Conservation (phyloP, 345 rosid species). For the Eutrema japonicum region DNA sequence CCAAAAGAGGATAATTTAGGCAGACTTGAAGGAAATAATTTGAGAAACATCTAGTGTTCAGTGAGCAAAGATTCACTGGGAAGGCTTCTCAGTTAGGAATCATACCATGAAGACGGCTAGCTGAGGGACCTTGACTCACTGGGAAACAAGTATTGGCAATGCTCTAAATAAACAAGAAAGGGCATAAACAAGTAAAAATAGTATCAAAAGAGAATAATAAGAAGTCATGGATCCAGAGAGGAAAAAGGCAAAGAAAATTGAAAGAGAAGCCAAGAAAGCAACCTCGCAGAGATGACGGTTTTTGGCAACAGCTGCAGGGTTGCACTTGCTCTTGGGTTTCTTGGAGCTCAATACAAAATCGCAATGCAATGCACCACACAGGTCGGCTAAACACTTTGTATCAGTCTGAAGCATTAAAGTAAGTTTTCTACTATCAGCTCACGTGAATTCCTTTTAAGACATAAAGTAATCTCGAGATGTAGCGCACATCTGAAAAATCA, state of each 20-base stretch:
- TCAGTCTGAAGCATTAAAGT: constrained; percentile 55
- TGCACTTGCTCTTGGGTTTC: constrained; percentile 71
- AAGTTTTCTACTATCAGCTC: constrained; percentile 9
- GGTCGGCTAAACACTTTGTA: constrained; percentile 86
- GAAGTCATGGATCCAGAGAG: constrained; percentile 11
- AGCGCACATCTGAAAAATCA: not conserved
- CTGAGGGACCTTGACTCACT: constrained; percentile 69
- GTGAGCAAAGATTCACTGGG: constrained; percentile 11
- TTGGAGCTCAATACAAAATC: constrained; percentile 69
- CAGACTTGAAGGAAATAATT: constrained; percentile 3
- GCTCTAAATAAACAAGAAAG: constrained; percentile 54
- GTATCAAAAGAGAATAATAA: not conserved
- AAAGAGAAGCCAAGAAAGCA: constrained; percentile 23
- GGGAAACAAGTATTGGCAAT: constrained; percentile 94
- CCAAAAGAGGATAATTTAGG: constrained; percentile 3
- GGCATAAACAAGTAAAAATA: not conserved
- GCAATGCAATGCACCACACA: constrained; percentile 97
- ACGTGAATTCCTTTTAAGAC: not conserved
- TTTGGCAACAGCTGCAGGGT: constrained; percentile 82
- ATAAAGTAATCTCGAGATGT: not conserved
- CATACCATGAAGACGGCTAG: constrained; percentile 88
- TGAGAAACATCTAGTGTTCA: constrained; percentile 9
- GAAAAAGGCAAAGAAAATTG: not conserved
- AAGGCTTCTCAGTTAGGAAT: constrained; percentile 13
- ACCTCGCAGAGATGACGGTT: constrained; percentile 96